Evolutionary conservation across 768 basidiomycete genomes (phyloP).

Genomic region (Boletales sp.): DNA sequence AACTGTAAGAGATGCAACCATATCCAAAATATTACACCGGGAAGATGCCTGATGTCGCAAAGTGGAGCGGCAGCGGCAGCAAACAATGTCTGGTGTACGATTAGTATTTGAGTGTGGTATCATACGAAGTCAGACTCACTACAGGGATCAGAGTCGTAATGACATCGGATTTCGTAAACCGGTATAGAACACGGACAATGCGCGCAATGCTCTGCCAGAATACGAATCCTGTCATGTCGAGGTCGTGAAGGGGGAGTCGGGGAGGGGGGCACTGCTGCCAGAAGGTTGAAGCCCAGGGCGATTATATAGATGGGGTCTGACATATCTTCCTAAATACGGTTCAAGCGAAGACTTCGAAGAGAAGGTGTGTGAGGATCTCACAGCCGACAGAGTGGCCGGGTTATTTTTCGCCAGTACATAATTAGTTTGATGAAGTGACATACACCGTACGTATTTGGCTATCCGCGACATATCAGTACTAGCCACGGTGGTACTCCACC

Average conservation of each 20-base stretch:
- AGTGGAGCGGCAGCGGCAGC: constrained; percentile 33
- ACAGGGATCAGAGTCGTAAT: constrained; percentile 26
- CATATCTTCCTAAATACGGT: constrained; percentile 4
- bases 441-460: not conserved
- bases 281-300: not conserved
- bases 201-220: constrained; percentile 10
- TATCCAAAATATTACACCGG: constrained; percentile 39
- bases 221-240: constrained; percentile 14
- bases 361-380: constrained; percentile 10
- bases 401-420: constrained; percentile 2
- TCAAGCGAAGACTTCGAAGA: constrained; percentile 2
- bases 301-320: constrained; percentile 19
- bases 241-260: constrained; percentile 21
- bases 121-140: constrained; percentile 6
- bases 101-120: not conserved
- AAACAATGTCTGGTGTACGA: constrained; percentile 31
- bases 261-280: not conserved
- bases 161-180: constrained; percentile 25
- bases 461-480: constrained; percentile 3
- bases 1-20: constrained; percentile 46
- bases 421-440: not conserved
- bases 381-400: constrained; percentile 6
- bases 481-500: not conserved
- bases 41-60: constrained; percentile 13
- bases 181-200: constrained; percentile 16